A percentile compares a stretch with the other conserved stretches of the same genome.
Conservation (phyloP, 441 rosid species). For the Gossypium lobatum region DNA sequence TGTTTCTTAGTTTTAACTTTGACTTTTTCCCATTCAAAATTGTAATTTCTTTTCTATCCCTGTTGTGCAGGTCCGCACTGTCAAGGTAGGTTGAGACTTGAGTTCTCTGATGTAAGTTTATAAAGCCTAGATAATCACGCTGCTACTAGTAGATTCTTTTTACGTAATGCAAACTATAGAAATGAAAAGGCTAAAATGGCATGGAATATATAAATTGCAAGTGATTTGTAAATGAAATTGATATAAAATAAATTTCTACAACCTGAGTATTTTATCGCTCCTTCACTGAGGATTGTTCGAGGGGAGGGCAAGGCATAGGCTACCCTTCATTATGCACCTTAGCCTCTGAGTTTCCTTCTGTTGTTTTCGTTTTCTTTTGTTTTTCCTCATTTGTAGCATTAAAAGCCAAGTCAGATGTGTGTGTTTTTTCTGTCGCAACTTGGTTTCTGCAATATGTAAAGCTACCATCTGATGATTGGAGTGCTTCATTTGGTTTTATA, state of each 20-base stretch:
- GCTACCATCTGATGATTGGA: not conserved
- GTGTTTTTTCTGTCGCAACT: not conserved
- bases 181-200: not conserved
- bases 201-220: not conserved
- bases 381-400: not conserved
- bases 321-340: not conserved
- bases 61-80: not conserved
- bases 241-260: not conserved
- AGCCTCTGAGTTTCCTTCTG: not conserved
- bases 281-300: not conserved
- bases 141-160: not conserved
- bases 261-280: not conserved
- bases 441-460: not conserved
- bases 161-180: not conserved
- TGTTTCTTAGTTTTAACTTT: not conserved
- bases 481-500: slow-evolving; percentile 6
- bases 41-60: not conserved
- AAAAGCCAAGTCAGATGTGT: not conserved
- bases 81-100: slow-evolving; percentile 14
- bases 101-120: slow-evolving; percentile 19
- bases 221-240: not conserved
- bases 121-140: not conserved
- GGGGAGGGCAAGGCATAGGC: not conserved
- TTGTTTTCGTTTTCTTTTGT: not conserved
- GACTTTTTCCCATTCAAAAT: not conserved